Conservation (phyloP, 2,329 filamentous ascomycete species). For the Ophiostoma perfectum region DNA sequence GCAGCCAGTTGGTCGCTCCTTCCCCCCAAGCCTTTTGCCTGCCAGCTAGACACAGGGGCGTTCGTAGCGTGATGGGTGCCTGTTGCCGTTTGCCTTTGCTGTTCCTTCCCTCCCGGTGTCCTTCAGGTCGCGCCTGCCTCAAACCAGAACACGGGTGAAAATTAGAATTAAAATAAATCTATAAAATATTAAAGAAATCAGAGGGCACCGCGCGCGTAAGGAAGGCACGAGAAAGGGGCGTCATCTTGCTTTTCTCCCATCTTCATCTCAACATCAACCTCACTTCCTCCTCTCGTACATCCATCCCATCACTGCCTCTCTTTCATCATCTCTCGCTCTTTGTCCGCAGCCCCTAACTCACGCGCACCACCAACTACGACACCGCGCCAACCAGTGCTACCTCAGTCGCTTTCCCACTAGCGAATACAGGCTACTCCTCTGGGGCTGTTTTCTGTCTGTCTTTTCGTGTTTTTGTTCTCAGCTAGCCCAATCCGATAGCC, state of each 20-base stretch:
- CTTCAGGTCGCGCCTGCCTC: background rate
- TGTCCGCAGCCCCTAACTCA: background rate
- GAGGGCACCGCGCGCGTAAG: background rate
- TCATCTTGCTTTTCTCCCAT: background rate
- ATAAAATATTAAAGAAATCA: constrained; percentile 7
- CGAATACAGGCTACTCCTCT: background rate
- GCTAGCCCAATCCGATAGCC: background rate
- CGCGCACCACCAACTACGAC: background rate
- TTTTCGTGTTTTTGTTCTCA: constrained; percentile 14
- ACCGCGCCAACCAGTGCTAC: constrained; percentile 4
- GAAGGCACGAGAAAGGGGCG: constrained; percentile 6
- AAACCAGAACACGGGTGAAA: background rate
- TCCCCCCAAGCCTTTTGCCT: background rate
- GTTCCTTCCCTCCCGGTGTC: background rate
- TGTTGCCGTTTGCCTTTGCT: background rate
- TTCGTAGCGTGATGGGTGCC: constrained; percentile 4
- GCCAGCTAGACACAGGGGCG: background rate
- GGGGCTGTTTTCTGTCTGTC: constrained; percentile 1
- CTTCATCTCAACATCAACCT: background rate
- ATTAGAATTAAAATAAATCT: background rate
- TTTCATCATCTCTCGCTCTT: background rate
- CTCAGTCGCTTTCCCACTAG: background rate
- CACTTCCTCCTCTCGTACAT: background rate
- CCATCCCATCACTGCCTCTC: background rate
- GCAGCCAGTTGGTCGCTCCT: background rate